phyloP scores from a whole-genome alignment of 2,329 filamentous ascomycete genomes.

The Aspergillus neoniger region DNA sequence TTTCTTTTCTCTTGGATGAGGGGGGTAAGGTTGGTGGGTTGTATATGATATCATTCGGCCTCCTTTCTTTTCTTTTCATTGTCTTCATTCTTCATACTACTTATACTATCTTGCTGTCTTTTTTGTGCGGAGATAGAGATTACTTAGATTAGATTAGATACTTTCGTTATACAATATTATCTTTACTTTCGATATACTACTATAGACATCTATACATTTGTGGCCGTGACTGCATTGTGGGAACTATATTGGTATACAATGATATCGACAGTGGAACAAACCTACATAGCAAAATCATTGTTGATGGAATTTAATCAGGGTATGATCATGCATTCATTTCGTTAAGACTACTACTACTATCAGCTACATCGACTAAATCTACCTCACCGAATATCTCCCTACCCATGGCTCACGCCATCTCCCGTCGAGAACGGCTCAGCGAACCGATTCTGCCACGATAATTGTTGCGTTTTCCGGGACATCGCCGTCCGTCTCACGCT shows the following conservation, averaged over 20 bases:
- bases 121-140: not conserved
- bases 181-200: not conserved
- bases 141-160: not conserved
- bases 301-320: not conserved
- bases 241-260: too few species aligned
- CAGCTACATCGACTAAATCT: not conserved
- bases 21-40: too few species aligned
- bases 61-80: not conserved
- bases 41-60: too few species aligned
- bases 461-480: constrained; percentile 25
- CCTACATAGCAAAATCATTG: not conserved
- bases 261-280: not conserved
- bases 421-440: constrained; percentile 27
- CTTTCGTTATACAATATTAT: constrained; percentile 6
- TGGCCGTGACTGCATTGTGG: too few species aligned
- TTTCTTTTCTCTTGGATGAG: too few species aligned
- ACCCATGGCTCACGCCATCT: constrained; percentile 17
- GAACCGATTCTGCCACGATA: constrained; percentile 26
- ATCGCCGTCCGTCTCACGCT: constrained; percentile 24
- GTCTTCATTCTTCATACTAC: not conserved
- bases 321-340: not conserved
- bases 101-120: not conserved
- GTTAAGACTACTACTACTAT: not conserved
- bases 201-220: not conserved
- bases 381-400: not conserved